Evolutionary conservation across 1,284 basidiomycete genomes (phyloP).

Genomic region (Malassezia nana): DNA sequence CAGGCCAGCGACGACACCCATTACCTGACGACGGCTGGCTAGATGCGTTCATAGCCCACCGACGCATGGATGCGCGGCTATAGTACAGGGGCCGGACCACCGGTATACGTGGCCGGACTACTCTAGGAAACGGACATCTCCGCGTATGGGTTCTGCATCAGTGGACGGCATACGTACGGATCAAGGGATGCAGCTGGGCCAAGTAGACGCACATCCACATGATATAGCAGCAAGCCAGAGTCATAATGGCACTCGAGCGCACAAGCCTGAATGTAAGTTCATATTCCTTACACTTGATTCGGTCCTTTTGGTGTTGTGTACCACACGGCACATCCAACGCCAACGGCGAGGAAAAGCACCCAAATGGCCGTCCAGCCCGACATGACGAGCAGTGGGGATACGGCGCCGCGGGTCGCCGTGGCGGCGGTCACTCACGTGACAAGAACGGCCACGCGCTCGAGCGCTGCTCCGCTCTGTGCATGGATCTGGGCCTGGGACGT

Average conservation of each 20-base stretch:
- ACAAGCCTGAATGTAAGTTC: conserved; percentile 26
- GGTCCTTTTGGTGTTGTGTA: conserved; percentile 41
- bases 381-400: conserved; percentile 19
- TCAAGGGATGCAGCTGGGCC: conserved; percentile 46
- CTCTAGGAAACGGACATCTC: conserved; percentile 38
- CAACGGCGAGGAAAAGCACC: conserved; percentile 33
- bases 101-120: neutral
- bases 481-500: conserved; percentile 68
- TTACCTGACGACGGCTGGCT: conserved; percentile 32
- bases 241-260: conserved; percentile 34
- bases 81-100: neutral
- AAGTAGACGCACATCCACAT: conserved; percentile 49
- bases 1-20: conserved; percentile 38
- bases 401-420: neutral
- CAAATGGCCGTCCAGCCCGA: conserved; percentile 45
- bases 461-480: conserved; percentile 38
- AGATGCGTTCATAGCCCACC: neutral
- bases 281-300: conserved; percentile 40
- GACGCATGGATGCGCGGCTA: neutral
- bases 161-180: conserved; percentile 30
- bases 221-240: conserved; percentile 44
- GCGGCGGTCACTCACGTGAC: neutral
- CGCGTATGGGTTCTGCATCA: conserved; percentile 31
- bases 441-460: neutral
- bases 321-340: conserved; percentile 31